Evolutionary conservation across 208 protist species (phyloP), one percentile per base, ranked within the genome.

Genomic region (Wallacemonas sp.): DNA sequence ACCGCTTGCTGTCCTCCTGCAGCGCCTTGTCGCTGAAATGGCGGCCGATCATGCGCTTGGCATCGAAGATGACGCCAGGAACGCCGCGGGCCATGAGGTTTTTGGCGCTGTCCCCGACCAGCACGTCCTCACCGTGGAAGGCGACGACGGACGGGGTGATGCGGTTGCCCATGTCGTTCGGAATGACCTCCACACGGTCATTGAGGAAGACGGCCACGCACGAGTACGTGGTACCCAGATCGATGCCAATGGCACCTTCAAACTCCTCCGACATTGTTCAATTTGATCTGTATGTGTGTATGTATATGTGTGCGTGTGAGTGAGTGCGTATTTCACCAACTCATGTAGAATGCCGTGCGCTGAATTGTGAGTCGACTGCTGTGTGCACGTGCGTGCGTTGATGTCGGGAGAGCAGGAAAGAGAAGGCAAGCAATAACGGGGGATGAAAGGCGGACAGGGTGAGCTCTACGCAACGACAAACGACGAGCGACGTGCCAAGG

Each of bases 81-180:
- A 90, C 90, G 30, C 98, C 97, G 52, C 89, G 87, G 8, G 78
- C 64, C 24, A 79, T 84, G 62, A 99, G 93, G 63, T 97, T 92
- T 60, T 84, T 86, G 15, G 98, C 98, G 9, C 92, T 95, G 46
- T 99, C 97, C 58, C 98, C 98, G 61, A 99, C 89, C 10, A 99
- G 85, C 12, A 94, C 71, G 55, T 99, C 97, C 21, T 64, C 63
- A 54, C 98, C 95, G 55, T 95, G 98, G 84, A 99, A 99, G 15
- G 98, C 98, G 24, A 99, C 98, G 48, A 91, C 98, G 5, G 98
- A 99, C 19, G 99, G 98, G 13, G 99, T 99, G 29, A 98, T 99
- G 60, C 98, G 91, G 82, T 99, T 99, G 74, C 99, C 99, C 83
- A 98, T 95, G 61, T 99, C 98, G 74, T 99, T 99, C n/a, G 98